phyloP scores from a whole-genome alignment of 306 rosid species.

The Vicia faba region DNA sequence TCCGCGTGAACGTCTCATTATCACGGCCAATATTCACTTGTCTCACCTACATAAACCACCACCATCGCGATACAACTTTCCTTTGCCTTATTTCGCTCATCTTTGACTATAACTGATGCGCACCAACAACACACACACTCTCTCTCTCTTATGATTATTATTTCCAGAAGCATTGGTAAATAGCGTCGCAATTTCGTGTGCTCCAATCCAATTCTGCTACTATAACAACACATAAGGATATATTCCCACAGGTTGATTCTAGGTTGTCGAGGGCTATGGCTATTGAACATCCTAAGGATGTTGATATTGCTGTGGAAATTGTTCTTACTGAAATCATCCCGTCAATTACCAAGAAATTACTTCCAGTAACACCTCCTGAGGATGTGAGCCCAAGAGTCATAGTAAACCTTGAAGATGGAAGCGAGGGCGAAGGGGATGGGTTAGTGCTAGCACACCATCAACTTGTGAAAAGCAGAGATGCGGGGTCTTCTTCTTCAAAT shows the following conservation, averaged over 20 bases:
- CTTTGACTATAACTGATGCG: too few relatives aligned
- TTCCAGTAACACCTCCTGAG: too few relatives aligned
- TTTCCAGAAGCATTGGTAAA: too few relatives aligned
- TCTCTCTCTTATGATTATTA: too few relatives aligned
- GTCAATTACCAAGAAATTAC: conserved; percentile 6
- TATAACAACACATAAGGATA: conserved; percentile 52
- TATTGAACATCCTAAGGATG: conserved; percentile 74
- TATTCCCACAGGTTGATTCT: conserved; percentile 80
- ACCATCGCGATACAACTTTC: too few relatives aligned
- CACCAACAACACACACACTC: too few relatives aligned
- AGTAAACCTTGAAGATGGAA: conserved; percentile 35
- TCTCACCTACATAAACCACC: too few relatives aligned
- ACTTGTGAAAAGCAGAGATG: conserved; percentile 17
- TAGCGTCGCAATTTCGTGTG: too few relatives aligned
- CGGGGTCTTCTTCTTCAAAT: conserved; percentile 23
- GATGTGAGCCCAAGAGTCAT: conserved; percentile 25
- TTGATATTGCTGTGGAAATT: conserved; percentile 61
- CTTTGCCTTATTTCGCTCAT: too few relatives aligned
- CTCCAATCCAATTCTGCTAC: too few relatives aligned
- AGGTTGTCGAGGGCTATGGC: conserved; percentile 86
- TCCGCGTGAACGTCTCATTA: too few relatives aligned
- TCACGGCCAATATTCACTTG: too few relatives aligned
- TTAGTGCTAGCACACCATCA: conserved; percentile 28
- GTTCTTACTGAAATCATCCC: conserved; percentile 74
- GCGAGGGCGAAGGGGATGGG: conserved; percentile 36